Conservation (phyloP, 352 stramenopile species). For the Blastocystis sp. region DNA sequence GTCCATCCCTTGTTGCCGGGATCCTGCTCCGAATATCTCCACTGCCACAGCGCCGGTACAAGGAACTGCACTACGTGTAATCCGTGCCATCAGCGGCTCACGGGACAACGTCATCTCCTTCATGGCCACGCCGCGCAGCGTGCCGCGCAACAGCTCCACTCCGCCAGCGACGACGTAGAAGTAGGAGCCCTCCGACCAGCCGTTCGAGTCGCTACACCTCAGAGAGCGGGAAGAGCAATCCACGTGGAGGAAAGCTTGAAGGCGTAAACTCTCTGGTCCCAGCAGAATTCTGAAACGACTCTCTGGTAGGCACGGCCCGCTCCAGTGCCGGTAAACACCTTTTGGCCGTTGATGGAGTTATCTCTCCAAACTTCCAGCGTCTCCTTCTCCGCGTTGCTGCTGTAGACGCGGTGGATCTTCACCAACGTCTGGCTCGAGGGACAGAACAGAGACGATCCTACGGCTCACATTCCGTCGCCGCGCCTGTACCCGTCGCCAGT, state of each 20-base stretch:
- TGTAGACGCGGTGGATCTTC: slow-evolving; percentile 26
- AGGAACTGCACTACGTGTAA: slow-evolving; percentile 46
- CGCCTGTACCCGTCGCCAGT: neutral
- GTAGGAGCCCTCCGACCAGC: slow-evolving; percentile 44
- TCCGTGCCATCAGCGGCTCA: neutral
- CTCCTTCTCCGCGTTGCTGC: slow-evolving; percentile 44
- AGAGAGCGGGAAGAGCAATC: neutral
- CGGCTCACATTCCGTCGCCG: neutral
- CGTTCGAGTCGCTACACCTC: slow-evolving; percentile 8
- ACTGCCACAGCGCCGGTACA: neutral
- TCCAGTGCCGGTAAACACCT: slow-evolving; percentile 30
- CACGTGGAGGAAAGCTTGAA: slow-evolving; percentile 59
- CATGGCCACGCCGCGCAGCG: neutral
- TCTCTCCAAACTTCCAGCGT: slow-evolving; percentile 57
- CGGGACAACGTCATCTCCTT: slow-evolving; percentile 56
- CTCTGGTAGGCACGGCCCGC: slow-evolving; percentile 41
- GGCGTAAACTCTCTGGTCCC: slow-evolving; percentile 24
- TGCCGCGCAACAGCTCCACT: slow-evolving; percentile 41
- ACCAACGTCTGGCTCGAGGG: slow-evolving; percentile 8
- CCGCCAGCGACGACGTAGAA: slow-evolving; percentile 32
- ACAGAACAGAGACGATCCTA: slow-evolving; percentile 41
- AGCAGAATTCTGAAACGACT: slow-evolving; percentile 29
- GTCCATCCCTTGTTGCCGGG: slow-evolving; percentile 26
- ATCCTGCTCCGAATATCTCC: slow-evolving; percentile 28
- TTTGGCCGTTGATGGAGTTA: slow-evolving; percentile 53